phyloP scores from a whole-genome alignment of 2,329 filamentous ascomycete species.

The Trichocomaceae sp. region DNA sequence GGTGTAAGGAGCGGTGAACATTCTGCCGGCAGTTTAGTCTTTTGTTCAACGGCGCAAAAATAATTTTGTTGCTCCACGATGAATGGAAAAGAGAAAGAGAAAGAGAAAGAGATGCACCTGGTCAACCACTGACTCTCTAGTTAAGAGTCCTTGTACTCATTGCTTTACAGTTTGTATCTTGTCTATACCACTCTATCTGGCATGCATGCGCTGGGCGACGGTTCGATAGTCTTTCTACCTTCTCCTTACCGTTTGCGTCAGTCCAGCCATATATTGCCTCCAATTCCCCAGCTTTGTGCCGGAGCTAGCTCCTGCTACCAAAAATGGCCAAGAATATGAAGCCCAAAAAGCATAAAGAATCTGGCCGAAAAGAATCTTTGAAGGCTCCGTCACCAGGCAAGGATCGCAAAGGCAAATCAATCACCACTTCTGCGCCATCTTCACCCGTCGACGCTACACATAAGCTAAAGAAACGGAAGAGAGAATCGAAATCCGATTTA shows the following conservation, averaged over 20 bases:
- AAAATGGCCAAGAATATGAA: constrained; percentile 6
- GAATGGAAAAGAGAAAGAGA: no score
- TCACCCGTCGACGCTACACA: constrained; percentile 17
- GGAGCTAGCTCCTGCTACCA: background rate
- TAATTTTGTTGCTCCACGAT: background rate
- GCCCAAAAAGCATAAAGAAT: background rate
- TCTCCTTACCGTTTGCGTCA: constrained; percentile 6
- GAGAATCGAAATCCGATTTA: constrained; percentile 13
- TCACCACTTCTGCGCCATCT: background rate
- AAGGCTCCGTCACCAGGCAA: background rate
- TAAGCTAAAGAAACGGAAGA: constrained; percentile 35
- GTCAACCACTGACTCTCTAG: background rate
- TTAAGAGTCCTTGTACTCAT: background rate
- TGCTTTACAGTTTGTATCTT: background rate
- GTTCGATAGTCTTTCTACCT: background rate
- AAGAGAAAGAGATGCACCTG: background rate
- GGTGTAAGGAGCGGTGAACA: constrained; percentile 9
- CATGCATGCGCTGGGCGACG: background rate
- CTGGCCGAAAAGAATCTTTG: background rate
- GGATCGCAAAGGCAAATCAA: background rate
- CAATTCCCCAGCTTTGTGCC: background rate
- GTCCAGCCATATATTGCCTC: background rate
- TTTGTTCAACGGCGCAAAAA: constrained; percentile 1
- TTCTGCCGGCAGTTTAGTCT: constrained; percentile 10
- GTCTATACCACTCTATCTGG: background rate